Conservation (phyloP, 805 yeast genomes). For the Lipomyces sp. region DNA sequence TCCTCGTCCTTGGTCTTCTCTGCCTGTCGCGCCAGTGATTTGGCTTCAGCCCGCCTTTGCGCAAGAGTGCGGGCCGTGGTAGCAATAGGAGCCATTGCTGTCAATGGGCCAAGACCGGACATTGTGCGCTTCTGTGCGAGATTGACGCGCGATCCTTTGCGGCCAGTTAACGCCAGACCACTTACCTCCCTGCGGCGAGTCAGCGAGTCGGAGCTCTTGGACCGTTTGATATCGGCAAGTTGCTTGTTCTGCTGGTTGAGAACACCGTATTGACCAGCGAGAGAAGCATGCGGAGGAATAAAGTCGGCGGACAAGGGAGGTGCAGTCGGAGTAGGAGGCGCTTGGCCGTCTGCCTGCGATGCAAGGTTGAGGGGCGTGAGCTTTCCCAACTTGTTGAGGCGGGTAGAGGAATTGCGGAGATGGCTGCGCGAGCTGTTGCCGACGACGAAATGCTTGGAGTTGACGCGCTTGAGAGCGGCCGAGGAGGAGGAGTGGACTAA, state of each 20-base stretch:
- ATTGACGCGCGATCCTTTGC: slow-evolving; percentile 16
- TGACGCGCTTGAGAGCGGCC: slow-evolving; percentile 9
- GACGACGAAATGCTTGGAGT: slow-evolving; percentile 27
- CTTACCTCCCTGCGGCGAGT: slow-evolving; percentile 9
- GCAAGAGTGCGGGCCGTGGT: no score
- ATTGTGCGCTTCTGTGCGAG: slow-evolving; percentile 20
- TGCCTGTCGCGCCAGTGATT: neutral
- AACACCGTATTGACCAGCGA: slow-evolving; percentile 17
- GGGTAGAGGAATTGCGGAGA: slow-evolving; percentile 23
- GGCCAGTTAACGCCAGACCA: slow-evolving; percentile 15
- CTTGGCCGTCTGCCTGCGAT: neutral
- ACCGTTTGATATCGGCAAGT: slow-evolving; percentile 8
- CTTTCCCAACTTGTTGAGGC: slow-evolving; percentile 14
- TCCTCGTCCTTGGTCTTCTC: slow-evolving; percentile 5
- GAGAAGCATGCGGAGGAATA: slow-evolving; percentile 14
- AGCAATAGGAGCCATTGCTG: no score
- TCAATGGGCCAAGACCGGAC: slow-evolving; percentile 4
- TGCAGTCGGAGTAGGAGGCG: slow-evolving; percentile 1
- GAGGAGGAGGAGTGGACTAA: slow-evolving; percentile 2
- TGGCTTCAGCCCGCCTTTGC: neutral
- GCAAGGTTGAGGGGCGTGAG: slow-evolving; percentile 13
- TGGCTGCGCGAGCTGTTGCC: slow-evolving; percentile 8
- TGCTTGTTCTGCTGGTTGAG: neutral
- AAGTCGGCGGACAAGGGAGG: neutral
- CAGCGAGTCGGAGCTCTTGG: slow-evolving; percentile 23